These are phyloP conservation scores for Coniochaeta prunicola DNA, from an alignment of 2,329 filamentous ascomycete genomes.

Conservation along the genomic window DNA sequence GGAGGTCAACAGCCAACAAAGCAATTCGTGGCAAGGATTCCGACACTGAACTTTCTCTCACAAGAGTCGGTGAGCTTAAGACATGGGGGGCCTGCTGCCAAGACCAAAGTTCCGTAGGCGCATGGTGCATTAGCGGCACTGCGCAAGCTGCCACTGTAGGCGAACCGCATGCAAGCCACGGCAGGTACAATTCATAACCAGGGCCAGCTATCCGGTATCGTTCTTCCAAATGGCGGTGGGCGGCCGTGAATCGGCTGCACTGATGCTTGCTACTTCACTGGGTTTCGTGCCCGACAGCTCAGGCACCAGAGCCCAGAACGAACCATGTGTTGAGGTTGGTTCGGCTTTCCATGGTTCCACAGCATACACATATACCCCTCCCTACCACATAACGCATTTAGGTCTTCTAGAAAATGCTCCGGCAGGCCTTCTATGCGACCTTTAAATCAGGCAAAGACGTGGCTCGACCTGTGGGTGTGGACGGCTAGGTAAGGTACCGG, in stretches of 20 bases:
- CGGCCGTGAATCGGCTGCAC: neutral
- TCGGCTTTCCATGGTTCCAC: neutral
- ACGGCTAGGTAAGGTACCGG: neutral
- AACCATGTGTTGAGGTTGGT: neutral
- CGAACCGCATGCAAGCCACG: conserved; percentile 1
- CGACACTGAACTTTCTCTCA: conserved; percentile 12
- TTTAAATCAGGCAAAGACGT: neutral
- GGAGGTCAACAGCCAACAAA: conserved; percentile 3
- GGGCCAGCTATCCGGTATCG: neutral
- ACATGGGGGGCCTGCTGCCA: conserved; percentile 9
- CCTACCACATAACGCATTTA: neutral
- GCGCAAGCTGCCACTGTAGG: neutral
- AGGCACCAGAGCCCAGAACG: neutral
- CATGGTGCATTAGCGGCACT: neutral
- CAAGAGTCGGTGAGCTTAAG: conserved; percentile 25
- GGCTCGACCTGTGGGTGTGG: neutral
- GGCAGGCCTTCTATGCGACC: neutral
- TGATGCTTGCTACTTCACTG: neutral
- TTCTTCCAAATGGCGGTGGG: conserved; percentile 1
- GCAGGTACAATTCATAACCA: neutral
- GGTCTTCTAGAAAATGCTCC: neutral
- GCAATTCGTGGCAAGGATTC: neutral
- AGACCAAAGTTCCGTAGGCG: neutral
- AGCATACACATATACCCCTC: neutral
- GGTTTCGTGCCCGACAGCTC: neutral